These are phyloP conservation scores for Trypanosoma caninum DNA, from an alignment of 208 protist genomes.

Conservation along the genomic window DNA sequence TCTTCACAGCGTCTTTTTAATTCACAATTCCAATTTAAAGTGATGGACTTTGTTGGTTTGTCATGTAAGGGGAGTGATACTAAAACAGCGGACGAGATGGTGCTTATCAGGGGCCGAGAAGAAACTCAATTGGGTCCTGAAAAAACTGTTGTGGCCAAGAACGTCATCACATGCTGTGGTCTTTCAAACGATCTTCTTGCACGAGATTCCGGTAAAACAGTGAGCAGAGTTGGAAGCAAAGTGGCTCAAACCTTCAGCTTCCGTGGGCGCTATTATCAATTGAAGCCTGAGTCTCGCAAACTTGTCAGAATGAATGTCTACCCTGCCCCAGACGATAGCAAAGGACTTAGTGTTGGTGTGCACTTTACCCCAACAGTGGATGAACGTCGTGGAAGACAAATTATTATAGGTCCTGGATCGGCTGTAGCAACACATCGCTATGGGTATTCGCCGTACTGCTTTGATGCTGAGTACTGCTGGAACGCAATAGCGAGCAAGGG, in stretches of 20 bases:
- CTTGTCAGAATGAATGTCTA: constrained; percentile 79
- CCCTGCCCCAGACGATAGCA: constrained; percentile 50
- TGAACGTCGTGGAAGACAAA: constrained; percentile 56
- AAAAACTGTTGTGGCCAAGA: constrained; percentile 58
- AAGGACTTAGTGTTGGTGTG: constrained; percentile 72
- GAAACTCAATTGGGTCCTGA: constrained; percentile 62
- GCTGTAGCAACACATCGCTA: constrained; percentile 66
- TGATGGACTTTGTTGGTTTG: constrained; percentile 72
- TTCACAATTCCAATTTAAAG: constrained; percentile 63
- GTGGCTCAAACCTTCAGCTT: constrained; percentile 75
- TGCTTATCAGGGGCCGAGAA: constrained; percentile 80
- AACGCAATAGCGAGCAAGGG: constrained; percentile 66
- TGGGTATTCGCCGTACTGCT: constrained; percentile 81
- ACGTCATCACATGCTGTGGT: constrained; percentile 86
- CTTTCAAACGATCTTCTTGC: constrained; percentile 76
- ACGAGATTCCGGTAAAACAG: constrained; percentile 41
- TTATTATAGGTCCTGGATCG: constrained; percentile 84
- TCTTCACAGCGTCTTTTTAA: constrained; percentile 39
- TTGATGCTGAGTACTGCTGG: constrained; percentile 70
- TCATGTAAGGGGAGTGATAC: constrained; percentile 20
- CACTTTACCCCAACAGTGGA: constrained; percentile 87
- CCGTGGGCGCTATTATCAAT: constrained; percentile 79
- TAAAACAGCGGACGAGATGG: constrained; percentile 36
- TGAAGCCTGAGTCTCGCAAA: constrained; percentile 46
- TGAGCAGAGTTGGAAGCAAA: constrained; percentile 46